Evolutionary conservation across 306 rosid species (phyloP).

Genomic region (Acacia melanoxylon): DNA sequence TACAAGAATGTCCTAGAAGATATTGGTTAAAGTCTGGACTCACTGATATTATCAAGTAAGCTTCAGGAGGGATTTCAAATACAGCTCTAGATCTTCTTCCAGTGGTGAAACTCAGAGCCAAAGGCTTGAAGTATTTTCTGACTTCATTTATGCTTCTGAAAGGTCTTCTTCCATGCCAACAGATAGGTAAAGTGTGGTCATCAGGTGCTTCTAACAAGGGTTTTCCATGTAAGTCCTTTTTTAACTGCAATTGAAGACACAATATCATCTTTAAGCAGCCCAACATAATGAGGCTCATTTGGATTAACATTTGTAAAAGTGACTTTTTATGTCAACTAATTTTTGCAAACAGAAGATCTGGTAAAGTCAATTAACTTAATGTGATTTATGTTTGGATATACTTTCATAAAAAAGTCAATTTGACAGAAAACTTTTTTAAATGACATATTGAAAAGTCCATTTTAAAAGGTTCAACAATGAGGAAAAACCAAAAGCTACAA

Average conservation of each 20-base stretch:
- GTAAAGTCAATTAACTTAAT: background rate
- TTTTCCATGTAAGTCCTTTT: slow-evolving; percentile 55
- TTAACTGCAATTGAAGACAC: slow-evolving; percentile 49
- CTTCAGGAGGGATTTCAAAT: slow-evolving; percentile 79
- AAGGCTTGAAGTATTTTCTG: slow-evolving; percentile 84
- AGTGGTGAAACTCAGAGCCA: slow-evolving; percentile 50
- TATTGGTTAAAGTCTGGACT: slow-evolving; percentile 11
- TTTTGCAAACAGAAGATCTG: too few species aligned
- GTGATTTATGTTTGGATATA: background rate
- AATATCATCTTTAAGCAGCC: background rate
- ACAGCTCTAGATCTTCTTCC: slow-evolving; percentile 51
- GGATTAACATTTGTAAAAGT: background rate
- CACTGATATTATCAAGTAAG: slow-evolving; percentile 79
- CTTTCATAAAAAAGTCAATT: too few species aligned
- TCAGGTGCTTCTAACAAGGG: slow-evolving; percentile 57
- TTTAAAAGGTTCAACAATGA: too few species aligned
- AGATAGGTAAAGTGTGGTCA: slow-evolving; percentile 65
- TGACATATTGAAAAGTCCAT: background rate
- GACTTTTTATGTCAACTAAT: too few species aligned
- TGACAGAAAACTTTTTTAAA: too few species aligned
- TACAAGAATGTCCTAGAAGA: slow-evolving; percentile 23
- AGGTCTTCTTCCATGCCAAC: slow-evolving; percentile 81
- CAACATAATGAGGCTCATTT: background rate
- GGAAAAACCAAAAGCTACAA: too few species aligned
- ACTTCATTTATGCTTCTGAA: slow-evolving; percentile 67